Percentiles rank a stretch among this genome's conserved stretches.
These are phyloP conservation scores for Capillidium heterosporum DNA, from an alignment of 371 early-diverging fungal genomes.

Conservation along the genomic window DNA sequence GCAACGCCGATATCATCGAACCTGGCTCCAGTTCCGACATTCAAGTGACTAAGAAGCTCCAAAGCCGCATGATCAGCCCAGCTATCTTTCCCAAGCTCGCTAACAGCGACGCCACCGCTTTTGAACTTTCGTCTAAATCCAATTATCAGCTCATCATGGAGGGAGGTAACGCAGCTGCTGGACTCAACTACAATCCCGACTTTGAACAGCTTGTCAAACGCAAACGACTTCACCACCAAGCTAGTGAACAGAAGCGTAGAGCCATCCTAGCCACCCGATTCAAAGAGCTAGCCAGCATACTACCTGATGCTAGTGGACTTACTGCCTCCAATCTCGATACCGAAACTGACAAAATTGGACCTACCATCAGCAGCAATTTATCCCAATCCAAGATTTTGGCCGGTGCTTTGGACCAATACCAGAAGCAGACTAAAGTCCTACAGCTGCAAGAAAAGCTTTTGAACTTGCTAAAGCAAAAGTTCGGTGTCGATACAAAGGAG, in stretches of 20 bases:
- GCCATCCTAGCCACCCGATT: not conserved
- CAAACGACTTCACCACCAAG: not conserved
- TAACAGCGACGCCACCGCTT: not conserved
- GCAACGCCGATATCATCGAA: too few relatives aligned
- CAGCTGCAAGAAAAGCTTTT: too few relatives aligned
- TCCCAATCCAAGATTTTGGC: too few relatives aligned
- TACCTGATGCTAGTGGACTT: not conserved
- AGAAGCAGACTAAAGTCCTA: too few relatives aligned
- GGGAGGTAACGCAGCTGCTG: not conserved
- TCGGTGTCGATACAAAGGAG: too few relatives aligned
- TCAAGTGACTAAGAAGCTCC: too few relatives aligned
- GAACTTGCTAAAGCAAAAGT: too few relatives aligned
- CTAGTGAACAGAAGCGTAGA: not conserved
- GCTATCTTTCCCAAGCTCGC: not conserved
- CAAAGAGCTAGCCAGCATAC: not conserved
- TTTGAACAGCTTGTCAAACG: not conserved
- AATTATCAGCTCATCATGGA: not conserved
- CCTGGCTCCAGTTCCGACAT: too few relatives aligned
- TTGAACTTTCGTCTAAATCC: not conserved
- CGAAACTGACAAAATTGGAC: too few relatives aligned
- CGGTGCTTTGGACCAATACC: too few relatives aligned
- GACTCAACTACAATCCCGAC: not conserved
- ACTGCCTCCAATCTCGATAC: too few relatives aligned
- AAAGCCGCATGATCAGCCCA: not conserved
- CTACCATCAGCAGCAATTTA: too few relatives aligned